These are phyloP conservation scores for Marchantia polymorpha DNA, from an alignment of 225 moss, liverwort and hornwort genomes.

Conservation along the genomic window DNA sequence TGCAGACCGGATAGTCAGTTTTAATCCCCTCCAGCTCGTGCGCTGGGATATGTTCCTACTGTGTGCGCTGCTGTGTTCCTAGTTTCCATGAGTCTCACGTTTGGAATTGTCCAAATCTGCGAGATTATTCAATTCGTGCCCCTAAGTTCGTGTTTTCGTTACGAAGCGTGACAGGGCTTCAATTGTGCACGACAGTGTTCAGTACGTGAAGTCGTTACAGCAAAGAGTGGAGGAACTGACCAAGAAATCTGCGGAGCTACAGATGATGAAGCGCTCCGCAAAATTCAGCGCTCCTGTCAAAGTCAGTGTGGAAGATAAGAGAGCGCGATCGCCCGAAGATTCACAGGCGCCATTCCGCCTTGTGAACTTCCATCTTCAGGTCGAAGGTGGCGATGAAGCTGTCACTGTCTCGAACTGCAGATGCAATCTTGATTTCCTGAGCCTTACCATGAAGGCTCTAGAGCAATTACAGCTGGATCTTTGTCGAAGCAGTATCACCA, in stretches of 20 bases:
- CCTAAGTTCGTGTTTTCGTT: not conserved
- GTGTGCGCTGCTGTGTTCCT: not conserved
- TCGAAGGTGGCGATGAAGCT: conserved; percentile 30
- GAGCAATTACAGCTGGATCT: conserved; percentile 24
- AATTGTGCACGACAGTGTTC: conserved; percentile 44
- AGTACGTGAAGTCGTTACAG: conserved; percentile 41
- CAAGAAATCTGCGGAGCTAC: conserved; percentile 21
- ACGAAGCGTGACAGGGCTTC: conserved; percentile 47
- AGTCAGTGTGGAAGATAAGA: not conserved
- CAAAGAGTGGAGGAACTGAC: conserved; percentile 41
- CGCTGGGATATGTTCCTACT: not conserved
- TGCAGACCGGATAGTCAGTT: not conserved
- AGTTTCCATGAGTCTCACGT: not conserved
- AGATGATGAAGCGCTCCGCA: conserved; percentile 11
- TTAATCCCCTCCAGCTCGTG: not conserved
- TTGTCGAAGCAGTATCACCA: conserved; percentile 21
- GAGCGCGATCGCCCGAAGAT: not conserved
- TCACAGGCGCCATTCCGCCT: not conserved
- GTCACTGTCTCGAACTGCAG: conserved; percentile 17
- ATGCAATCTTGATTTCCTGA: conserved; percentile 14
- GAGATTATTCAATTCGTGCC: not conserved
- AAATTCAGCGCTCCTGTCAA: not conserved
- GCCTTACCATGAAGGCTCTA: conserved; percentile 16
- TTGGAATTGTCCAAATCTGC: not conserved
- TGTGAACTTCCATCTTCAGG: conserved; percentile 40